Conservation (phyloP, 2,329 filamentous ascomycete species). For the Dendrostoma leiphaemia region DNA sequence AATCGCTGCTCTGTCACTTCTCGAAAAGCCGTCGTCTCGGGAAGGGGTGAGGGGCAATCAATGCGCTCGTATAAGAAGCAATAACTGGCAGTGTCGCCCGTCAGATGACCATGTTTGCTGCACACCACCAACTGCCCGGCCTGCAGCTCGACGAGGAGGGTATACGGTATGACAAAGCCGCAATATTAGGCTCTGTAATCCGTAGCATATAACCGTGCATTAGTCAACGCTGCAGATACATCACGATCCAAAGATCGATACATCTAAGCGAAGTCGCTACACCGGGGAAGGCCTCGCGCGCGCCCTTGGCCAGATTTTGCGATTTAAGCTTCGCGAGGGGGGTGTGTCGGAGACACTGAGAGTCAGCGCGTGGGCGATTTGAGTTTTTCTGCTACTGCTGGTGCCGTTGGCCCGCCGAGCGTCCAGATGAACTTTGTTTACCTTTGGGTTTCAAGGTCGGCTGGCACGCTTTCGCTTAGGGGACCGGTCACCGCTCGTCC, state of each 20-base stretch:
- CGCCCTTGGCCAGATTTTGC: too few relatives aligned
- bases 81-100: background rate
- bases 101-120: background rate
- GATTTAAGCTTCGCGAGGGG: too few relatives aligned
- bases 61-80: background rate
- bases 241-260: too few relatives aligned
- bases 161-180: background rate
- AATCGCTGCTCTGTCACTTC: background rate
- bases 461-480: background rate
- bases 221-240: too few relatives aligned
- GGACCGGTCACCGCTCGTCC: too few relatives aligned
- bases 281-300: too few relatives aligned
- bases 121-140: background rate
- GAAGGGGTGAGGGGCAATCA: background rate
- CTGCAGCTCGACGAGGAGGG: background rate
- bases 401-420: background rate
- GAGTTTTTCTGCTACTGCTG: background rate
- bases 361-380: background rate
- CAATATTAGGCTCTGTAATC: too few relatives aligned
- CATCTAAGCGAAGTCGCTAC: too few relatives aligned
- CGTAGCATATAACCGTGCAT: too few relatives aligned
- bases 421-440: background rate
- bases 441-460: background rate
- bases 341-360: background rate
- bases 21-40: constrained; percentile 3